Base-by-base conservation (phyloP, 1,284 basidiomycete species). In the Ustilago loliicola region DNA sequence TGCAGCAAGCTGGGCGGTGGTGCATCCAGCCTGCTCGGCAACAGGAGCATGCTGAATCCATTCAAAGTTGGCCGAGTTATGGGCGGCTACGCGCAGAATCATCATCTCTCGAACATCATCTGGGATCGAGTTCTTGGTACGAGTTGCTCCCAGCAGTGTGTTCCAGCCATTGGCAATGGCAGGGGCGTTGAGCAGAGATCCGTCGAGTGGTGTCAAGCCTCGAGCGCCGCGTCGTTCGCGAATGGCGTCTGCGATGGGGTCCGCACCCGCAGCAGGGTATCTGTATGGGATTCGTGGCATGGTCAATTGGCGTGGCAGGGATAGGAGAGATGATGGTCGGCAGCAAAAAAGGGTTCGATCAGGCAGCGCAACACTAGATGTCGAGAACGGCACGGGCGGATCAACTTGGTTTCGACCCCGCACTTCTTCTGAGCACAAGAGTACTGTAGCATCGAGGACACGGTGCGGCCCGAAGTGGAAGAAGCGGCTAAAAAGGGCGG, bases 61-160 rank as follows among this genome's bases (percentile, higher is more conserved):
- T 70, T 88, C 88, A 64, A 87, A 88, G 23, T 86, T 82, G 27
- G 88, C 88, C 29, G 80, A 79, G 69, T 88, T 88, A 61, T 86
- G 84, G 0, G 85, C 87, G 1, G 88, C 88, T 2, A 88, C 87
- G 17, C 88, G 85, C 3, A 88, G 80, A 66, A 88, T 88, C 83
- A 88, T 86, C 59, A 88, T 79, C 72, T 88, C 88, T 30, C 88
- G 72, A 17, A 88, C 77, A 68, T 88, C 88, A 51, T 85, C 87
- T 0, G 85, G 85, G 32, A 88, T 79, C 56, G 84, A 85, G 62
- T 85, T 87, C 57, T 83, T 82, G 38, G 82, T 87, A 25, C 88
- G 70, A 7, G 88, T 81, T 0, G 87, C 86, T 8, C 88, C 88
- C 13, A 88, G 80, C 3, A 88, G 83, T 15, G 80, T 81, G 76